Evolutionary conservation across 768 basidiomycete species (phyloP).

Genomic region (Mycena galericulata): DNA sequence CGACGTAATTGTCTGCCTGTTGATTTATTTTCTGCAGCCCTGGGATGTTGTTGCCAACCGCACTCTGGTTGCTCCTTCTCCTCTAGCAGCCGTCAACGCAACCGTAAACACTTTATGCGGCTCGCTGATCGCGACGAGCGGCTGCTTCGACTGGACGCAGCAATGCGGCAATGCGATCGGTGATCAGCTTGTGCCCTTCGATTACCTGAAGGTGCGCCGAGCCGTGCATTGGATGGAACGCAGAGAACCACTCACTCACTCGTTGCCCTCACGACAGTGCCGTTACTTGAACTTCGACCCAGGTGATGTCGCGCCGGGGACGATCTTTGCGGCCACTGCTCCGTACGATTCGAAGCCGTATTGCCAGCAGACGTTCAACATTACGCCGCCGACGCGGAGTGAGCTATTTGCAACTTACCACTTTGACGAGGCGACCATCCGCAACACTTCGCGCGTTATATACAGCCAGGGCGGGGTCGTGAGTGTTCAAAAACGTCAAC

Average conservation of each 20-base stretch:
- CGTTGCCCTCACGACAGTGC: neutral
- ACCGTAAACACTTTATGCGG: constrained; percentile 6
- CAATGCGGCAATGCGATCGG: neutral
- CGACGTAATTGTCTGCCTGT: no score
- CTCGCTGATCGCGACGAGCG: neutral
- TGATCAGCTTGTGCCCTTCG: neutral
- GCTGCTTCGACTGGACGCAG: constrained; percentile 11
- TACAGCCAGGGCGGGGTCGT: neutral
- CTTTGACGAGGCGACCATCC: no score
- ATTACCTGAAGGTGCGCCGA: neutral
- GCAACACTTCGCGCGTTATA: neutral
- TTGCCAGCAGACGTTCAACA: constrained; percentile 7
- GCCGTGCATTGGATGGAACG: neutral
- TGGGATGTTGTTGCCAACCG: constrained; percentile 8
- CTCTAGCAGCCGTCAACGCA: constrained; percentile 12
- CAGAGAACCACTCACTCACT: no score
- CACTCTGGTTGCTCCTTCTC: neutral
- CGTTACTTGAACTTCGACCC: constrained; percentile 9
- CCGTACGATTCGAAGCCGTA: neutral
- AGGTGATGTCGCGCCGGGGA: constrained; percentile 2
- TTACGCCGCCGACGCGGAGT: constrained; percentile 6
- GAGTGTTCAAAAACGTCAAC: no score
- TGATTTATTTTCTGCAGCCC: no score
- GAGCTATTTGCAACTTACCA: neutral
- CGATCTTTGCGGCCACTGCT: constrained; percentile 2